These are phyloP conservation scores for Collybia sp. DNA, from an alignment of 768 basidiomycete genomes.

Conservation along the genomic window DNA sequence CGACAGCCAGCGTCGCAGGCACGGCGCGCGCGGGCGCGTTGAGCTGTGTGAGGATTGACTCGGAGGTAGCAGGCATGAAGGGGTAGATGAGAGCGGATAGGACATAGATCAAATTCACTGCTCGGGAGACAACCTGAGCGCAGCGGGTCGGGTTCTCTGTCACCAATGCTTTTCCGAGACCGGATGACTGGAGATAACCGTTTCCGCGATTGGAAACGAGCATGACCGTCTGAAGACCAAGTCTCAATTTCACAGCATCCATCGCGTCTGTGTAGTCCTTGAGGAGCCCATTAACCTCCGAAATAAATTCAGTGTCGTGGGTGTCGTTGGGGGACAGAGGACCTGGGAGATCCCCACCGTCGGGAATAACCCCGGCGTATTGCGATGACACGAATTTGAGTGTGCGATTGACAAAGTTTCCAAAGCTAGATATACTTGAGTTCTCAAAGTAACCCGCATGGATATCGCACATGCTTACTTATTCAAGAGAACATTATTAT, in stretches of 20 bases:
- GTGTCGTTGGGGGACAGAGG: slow-evolving; percentile 65
- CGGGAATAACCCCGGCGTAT: slow-evolving; percentile 76
- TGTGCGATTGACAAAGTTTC: slow-evolving; percentile 94
- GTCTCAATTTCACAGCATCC: slow-evolving; percentile 88
- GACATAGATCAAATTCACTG: slow-evolving; percentile 89
- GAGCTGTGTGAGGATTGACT: slow-evolving; percentile 77
- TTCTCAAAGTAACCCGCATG: background rate
- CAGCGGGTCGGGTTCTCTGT: slow-evolving; percentile 77
- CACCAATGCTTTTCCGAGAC: slow-evolving; percentile 87
- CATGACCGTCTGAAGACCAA: slow-evolving; percentile 88
- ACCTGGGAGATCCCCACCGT: slow-evolving; percentile 66
- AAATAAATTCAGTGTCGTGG: slow-evolving; percentile 70
- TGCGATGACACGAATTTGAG: slow-evolving; percentile 91
- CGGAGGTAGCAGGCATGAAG: slow-evolving; percentile 92
- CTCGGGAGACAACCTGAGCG: slow-evolving; percentile 85
- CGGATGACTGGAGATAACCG: slow-evolving; percentile 89
- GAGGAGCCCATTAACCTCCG: slow-evolving; percentile 74
- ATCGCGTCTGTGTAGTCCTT: slow-evolving; percentile 81
- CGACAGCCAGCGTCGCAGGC: slow-evolving; percentile 66
- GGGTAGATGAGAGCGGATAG: slow-evolving; percentile 85
- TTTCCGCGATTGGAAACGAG: slow-evolving; percentile 85
- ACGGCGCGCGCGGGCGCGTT: slow-evolving; percentile 85
- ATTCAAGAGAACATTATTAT: slow-evolving; percentile 91
- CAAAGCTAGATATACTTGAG: slow-evolving; percentile 53
- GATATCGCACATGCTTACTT: slow-evolving; percentile 48